Conservation (phyloP, 2,329 filamentous ascomycete species). For the Sporothrix dimorphospora region DNA sequence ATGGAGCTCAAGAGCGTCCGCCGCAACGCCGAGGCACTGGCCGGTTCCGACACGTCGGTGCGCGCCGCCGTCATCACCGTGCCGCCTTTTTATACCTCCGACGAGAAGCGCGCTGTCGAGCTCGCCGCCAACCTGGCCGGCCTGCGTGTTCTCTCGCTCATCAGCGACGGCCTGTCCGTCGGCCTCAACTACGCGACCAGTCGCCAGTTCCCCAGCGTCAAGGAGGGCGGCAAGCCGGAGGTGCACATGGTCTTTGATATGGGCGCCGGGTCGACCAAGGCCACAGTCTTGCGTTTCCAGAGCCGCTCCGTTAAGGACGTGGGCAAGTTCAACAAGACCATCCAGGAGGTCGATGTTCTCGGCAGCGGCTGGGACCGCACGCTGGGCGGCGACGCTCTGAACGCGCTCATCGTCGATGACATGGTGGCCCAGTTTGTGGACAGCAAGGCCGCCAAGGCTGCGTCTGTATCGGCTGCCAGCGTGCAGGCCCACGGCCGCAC, state of each 20-base stretch:
- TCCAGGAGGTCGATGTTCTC: slow-evolving; percentile 91
- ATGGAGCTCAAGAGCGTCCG: slow-evolving; percentile 95
- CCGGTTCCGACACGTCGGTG: slow-evolving; percentile 73
- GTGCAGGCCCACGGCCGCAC: slow-evolving; percentile 79
- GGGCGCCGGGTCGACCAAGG: slow-evolving; percentile 93
- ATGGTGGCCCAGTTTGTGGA: slow-evolving; percentile 81
- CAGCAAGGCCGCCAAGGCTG: slow-evolving; percentile 67
- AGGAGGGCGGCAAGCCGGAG: slow-evolving; percentile 83
- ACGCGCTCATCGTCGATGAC: slow-evolving; percentile 84
- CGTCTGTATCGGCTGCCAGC: slow-evolving; percentile 62
- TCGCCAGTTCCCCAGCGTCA: slow-evolving; percentile 83
- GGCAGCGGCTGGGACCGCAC: slow-evolving; percentile 87
- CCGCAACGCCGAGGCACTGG: slow-evolving; percentile 82
- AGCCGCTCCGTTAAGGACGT: slow-evolving; percentile 86
- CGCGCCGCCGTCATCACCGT: slow-evolving; percentile 86
- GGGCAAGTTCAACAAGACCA: slow-evolving; percentile 91
- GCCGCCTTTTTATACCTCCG: slow-evolving; percentile 84
- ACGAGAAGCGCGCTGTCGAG: slow-evolving; percentile 86
- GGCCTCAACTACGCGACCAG: slow-evolving; percentile 94
- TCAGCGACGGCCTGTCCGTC: slow-evolving; percentile 90
- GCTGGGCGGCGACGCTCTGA: slow-evolving; percentile 87
- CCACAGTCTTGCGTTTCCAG: slow-evolving; percentile 87
- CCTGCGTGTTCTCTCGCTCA: slow-evolving; percentile 78
- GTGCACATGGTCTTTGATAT: slow-evolving; percentile 95
- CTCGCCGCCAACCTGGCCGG: slow-evolving; percentile 86